Base-by-base conservation (phyloP, 2,329 filamentous ascomycete genomes). In the Aspergillus vadensis region DNA sequence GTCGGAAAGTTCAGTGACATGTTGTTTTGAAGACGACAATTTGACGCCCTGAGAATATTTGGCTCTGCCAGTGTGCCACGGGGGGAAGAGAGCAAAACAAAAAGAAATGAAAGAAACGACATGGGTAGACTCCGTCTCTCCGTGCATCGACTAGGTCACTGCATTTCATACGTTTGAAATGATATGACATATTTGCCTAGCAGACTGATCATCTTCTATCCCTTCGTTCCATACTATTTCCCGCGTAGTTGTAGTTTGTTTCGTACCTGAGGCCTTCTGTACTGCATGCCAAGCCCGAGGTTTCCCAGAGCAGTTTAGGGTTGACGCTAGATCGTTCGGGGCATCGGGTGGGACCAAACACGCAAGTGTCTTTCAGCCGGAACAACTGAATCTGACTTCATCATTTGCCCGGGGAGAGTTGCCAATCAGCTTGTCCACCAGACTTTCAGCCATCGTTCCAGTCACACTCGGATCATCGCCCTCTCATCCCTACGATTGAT, bases 21-120 rank as follows among this genome's bases (percentile, higher is more conserved):
- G 23, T 27, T 25, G 23, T 25, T 14, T 49, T 15, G 44, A 25
- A n/a, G 15, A n/a, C 21, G 44, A 30, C 44, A n/a, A 49, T 25
- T n/a, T n/a, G 44, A 49, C 44, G 44, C 23, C 14, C 12, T 14
- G 15, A n/a, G 2, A 14, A 15, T 9, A 48, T 3, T 14, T 6
- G 23, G 23, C 44, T 27, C 5, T 25, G 10, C 23, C 6, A 30
- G 27, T 23, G 23, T 30, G 27, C 25, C n/a, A 50, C 27, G 25
- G 21, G 25, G 47, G 12, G n/a, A 32, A 32, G 17, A n/a, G 30
- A 30, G 15, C 23, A 27, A 50, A 50, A 27, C 47, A 27, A 32
- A 32, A 30, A n/a, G 47, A 30, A 50, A 50, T 32, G 47, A 50
- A 50, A 50, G n/a, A 50, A 50, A 30, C 47, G 25, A 32, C 30